Evolutionary conservation across 768 basidiomycete species (phyloP).

Genomic region (Lentinula boryana): DNA sequence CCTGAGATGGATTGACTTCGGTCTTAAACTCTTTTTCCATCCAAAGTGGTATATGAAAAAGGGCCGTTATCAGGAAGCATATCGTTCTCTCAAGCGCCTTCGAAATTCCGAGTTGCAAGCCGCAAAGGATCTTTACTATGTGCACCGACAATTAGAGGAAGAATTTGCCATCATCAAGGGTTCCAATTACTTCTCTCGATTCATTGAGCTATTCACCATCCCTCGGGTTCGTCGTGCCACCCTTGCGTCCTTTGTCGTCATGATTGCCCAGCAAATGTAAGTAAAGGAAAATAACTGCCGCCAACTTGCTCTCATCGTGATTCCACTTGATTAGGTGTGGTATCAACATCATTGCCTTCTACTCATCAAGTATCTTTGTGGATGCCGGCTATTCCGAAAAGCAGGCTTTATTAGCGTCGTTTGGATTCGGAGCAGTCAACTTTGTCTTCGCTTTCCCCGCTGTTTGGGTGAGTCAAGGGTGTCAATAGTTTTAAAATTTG

Average conservation of each 20-base stretch:
- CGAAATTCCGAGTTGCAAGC: slow-evolving; percentile 70
- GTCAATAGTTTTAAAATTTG: slow-evolving; percentile 12
- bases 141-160: slow-evolving; percentile 61
- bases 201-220: slow-evolving; percentile 48
- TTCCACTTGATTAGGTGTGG: slow-evolving; percentile 25
- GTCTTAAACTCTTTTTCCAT: slow-evolving; percentile 24
- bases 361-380: slow-evolving; percentile 64
- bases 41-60: slow-evolving; percentile 71
- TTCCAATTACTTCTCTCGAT: slow-evolving; percentile 14
- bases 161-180: slow-evolving; percentile 53
- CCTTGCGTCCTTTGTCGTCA: slow-evolving; percentile 47
- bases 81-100: slow-evolving; percentile 56
- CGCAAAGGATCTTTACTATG: slow-evolving; percentile 77
- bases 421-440: slow-evolving; percentile 64
- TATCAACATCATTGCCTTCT: slow-evolving; percentile 55
- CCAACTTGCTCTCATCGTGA: slow-evolving; percentile 42
- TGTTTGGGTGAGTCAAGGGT: slow-evolving; percentile 36
- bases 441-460: slow-evolving; percentile 65
- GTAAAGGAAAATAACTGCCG: slow-evolving; percentile 15
- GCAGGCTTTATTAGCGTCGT: slow-evolving; percentile 56
- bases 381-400: slow-evolving; percentile 47
- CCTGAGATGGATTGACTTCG: neutral
- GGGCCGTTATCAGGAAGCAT: slow-evolving; percentile 65
- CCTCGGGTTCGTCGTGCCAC: slow-evolving; percentile 53
- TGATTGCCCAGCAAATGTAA: slow-evolving; percentile 25